Conservation (phyloP, 2,329 filamentous ascomycete genomes). For the Aspergillus aculeatinus region DNA sequence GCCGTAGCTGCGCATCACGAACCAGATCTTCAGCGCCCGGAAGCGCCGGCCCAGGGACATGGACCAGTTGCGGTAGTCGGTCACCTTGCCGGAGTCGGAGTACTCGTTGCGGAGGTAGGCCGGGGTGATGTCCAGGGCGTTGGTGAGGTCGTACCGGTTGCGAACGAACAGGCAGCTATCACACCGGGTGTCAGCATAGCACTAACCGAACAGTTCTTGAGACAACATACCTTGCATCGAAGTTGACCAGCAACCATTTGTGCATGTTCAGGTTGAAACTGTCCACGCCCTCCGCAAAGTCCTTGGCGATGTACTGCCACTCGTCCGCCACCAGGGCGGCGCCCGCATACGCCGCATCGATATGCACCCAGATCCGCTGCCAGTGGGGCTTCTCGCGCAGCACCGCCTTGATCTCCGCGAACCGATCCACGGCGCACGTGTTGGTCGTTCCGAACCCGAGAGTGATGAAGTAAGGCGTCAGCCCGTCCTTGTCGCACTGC, state of each 20-base stretch:
- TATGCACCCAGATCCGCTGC: slow-evolving; percentile 78
- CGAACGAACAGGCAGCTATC: slow-evolving; percentile 76
- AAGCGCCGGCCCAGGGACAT: slow-evolving; percentile 89
- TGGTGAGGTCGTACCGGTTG: slow-evolving; percentile 71
- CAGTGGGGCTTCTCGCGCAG: slow-evolving; percentile 46
- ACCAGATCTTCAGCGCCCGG: slow-evolving; percentile 90
- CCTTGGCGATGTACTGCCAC: slow-evolving; percentile 65
- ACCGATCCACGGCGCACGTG: slow-evolving; percentile 83
- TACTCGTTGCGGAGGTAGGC: slow-evolving; percentile 80
- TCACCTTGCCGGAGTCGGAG: slow-evolving; percentile 79
- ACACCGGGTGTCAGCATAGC: background rate
- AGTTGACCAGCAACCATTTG: slow-evolving; percentile 95
- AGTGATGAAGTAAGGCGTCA: slow-evolving; percentile 85
- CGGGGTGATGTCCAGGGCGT: slow-evolving; percentile 74
- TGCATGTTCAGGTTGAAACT: slow-evolving; percentile 96
- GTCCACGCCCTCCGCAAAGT: slow-evolving; percentile 66
- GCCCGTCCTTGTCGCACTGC: slow-evolving; percentile 64
- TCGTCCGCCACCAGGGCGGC: slow-evolving; percentile 79
- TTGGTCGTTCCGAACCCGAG: slow-evolving; percentile 82
- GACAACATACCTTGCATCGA: slow-evolving; percentile 61
- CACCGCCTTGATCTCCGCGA: slow-evolving; percentile 64
- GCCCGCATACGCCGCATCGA: slow-evolving; percentile 91
- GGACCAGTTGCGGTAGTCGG: slow-evolving; percentile 96
- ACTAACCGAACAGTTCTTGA: background rate
- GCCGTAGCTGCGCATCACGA: slow-evolving; percentile 82